phyloP scores from a whole-genome alignment of 164 flowering plant genomes.

The Amborella trichopoda region DNA sequence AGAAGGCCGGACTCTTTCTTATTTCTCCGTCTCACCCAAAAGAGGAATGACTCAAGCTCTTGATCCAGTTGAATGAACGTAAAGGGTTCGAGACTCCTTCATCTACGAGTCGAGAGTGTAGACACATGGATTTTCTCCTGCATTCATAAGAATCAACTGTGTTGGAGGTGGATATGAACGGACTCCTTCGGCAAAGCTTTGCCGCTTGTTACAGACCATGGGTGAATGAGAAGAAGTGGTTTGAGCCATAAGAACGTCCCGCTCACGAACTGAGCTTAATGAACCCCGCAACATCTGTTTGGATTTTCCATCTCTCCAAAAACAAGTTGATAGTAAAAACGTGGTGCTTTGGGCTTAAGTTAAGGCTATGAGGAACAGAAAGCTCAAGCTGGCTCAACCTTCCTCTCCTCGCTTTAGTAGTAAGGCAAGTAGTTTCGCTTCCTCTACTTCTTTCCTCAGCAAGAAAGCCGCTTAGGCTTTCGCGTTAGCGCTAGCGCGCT shows the following conservation, averaged over 20 bases:
- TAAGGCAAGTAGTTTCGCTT: too few relatives aligned
- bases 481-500: too few relatives aligned
- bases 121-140: conserved; percentile 2
- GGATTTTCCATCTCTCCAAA: too few relatives aligned
- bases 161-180: conserved; percentile 4
- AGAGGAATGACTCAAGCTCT: conserved; percentile 3
- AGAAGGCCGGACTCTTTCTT: neutral
- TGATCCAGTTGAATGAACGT: neutral
- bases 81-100: conserved; percentile 1
- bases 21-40: neutral
- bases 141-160: conserved; percentile 2
- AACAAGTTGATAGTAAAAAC: too few relatives aligned
- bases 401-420: too few relatives aligned
- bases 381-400: too few relatives aligned
- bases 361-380: too few relatives aligned
- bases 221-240: neutral
- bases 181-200: conserved; percentile 4
- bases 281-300: too few relatives aligned
- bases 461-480: too few relatives aligned
- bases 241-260: neutral
- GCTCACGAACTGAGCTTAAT: too few relatives aligned
- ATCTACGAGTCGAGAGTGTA: conserved; percentile 2
- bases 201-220: neutral
- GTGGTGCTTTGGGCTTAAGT: too few relatives aligned
- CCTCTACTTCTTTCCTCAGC: too few relatives aligned